These are phyloP conservation scores for Trichoderma hamatum DNA, from an alignment of 2,329 filamentous ascomycete species.

Conservation along the genomic window DNA sequence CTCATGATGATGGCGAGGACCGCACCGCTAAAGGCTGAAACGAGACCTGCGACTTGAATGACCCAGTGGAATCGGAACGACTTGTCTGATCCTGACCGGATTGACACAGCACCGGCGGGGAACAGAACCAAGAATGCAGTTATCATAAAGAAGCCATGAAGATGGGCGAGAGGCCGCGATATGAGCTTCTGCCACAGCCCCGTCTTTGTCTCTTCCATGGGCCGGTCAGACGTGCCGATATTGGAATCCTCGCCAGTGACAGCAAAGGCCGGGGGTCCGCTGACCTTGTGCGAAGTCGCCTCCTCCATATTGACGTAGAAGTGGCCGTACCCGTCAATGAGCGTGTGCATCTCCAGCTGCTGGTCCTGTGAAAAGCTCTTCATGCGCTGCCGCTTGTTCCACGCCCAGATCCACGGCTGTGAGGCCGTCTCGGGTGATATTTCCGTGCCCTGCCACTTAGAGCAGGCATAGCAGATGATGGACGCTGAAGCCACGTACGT, in stretches of 20 bases:
- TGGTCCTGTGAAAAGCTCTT: slow-evolving; percentile 27
- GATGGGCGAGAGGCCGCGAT: slow-evolving; percentile 19
- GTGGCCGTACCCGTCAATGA: slow-evolving; percentile 26
- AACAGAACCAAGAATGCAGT: slow-evolving; percentile 29
- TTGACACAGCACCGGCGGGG: slow-evolving; percentile 29
- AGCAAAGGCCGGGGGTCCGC: slow-evolving; percentile 24
- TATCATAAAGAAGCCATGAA: slow-evolving; percentile 31
- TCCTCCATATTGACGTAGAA: slow-evolving; percentile 32
- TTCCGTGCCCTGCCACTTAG: slow-evolving; percentile 29
- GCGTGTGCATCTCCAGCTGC: slow-evolving; percentile 28
- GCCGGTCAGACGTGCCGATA: slow-evolving; percentile 26
- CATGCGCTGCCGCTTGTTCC: slow-evolving; percentile 33
- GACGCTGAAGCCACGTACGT: slow-evolving; percentile 29
- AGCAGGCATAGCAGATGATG: slow-evolving; percentile 34
- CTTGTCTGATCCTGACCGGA: slow-evolving; percentile 27
- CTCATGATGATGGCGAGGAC: slow-evolving; percentile 17
- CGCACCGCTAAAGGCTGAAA: slow-evolving; percentile 18
- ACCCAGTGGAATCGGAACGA: slow-evolving; percentile 32
- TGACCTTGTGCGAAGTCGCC: slow-evolving; percentile 26
- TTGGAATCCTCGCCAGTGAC: neutral
- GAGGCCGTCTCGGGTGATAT: slow-evolving; percentile 30
- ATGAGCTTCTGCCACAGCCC: neutral
- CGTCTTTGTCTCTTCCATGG: neutral
- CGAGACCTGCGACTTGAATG: slow-evolving; percentile 26
- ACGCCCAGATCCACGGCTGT: slow-evolving; percentile 36